Base-by-base conservation (phyloP, 495 filamentous ascomycete genomes). In the Staphylotrichum tortipilum region DNA sequence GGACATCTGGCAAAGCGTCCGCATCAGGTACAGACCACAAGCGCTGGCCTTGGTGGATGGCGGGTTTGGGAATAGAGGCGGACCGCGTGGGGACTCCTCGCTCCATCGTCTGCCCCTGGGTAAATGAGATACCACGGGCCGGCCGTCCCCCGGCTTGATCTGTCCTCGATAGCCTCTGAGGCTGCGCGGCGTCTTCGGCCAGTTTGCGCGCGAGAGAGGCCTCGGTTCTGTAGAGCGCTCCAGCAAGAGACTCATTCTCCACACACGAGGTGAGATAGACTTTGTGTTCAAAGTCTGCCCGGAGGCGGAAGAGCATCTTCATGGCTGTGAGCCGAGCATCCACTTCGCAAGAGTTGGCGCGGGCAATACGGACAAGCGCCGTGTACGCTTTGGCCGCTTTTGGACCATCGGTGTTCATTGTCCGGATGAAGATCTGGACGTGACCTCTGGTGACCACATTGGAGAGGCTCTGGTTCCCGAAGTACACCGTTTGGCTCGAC, bases 291-390 rank as follows among this genome's bases (percentile, higher is more conserved):
- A 80, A 85, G 61, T 95, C 86, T 23, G 87, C 86, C 42, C 91
- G 78, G 17, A 97, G 68, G 18, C 91, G 80, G 59, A 92, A 89
- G 7, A 97, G 71, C 37, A 95, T 67, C 57, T 88, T 94, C 70
- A 95, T 78, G 4, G 84, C 84, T 9, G 82, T 84, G 21, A 96
- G 68, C 10, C 88, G 84, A 38, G 88, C 81, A 65, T 88, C 84
- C 8, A 76, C 70, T 33, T 79, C 77, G 51, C 67, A 77, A 2
- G 61, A 54, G 18, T 75, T 72, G 10, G 69, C 75, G 30, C 71
- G 68, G 7, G 80, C 81, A 52, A 88, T 78, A 39, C 71, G 67
- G 26, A 86, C 68, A 3, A 89, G 63, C 11, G 74, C 63, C 8
- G 71, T 68, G 47, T 78, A 85, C 4, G 74, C 62, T 14, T 70